phyloP scores from a whole-genome alignment of 768 basidiomycete species.

The Mycena alexandri region DNA sequence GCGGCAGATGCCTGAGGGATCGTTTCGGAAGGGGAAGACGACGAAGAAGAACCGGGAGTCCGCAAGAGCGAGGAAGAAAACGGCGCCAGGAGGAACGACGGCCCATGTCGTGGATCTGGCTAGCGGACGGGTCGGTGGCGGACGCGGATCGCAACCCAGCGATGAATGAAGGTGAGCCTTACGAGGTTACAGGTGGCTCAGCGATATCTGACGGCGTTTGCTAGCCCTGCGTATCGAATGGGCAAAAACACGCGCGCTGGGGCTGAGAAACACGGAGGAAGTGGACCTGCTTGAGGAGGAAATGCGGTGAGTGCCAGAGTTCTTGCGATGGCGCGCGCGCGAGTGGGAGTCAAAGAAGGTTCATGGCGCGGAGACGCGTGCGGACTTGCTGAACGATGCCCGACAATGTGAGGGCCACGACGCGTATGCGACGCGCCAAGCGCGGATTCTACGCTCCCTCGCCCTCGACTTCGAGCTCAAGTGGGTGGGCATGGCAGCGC shows the following conservation, averaged over 20 bases:
- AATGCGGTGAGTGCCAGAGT: conserved; percentile 14
- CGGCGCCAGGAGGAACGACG: neutral
- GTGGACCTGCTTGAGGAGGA: conserved; percentile 32
- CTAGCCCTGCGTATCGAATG: conserved; percentile 30
- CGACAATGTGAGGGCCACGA: conserved; percentile 12
- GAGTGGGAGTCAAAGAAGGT: conserved; percentile 11
- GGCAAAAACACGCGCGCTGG: conserved; percentile 14
- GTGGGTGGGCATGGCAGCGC: neutral
- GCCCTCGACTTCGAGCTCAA: neutral
- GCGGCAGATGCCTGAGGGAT: conserved; percentile 19
- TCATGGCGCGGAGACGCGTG: neutral
- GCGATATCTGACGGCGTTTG: neutral
- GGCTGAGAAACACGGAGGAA: conserved; percentile 22
- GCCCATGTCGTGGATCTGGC: conserved; percentile 26
- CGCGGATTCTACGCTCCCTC: neutral
- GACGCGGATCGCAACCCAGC: conserved; percentile 19
- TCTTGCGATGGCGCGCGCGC: conserved; percentile 20
- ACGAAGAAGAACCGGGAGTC: conserved; percentile 1
- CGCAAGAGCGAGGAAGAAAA: neutral
- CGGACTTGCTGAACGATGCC: neutral
- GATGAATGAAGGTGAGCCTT: conserved; percentile 20
- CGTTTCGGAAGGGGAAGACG: conserved; percentile 9
- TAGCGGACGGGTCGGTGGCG: conserved; percentile 18
- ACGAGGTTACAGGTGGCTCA: too few relatives aligned
- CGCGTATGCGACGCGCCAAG: conserved; percentile 11